Evolutionary conservation across 2,329 filamentous ascomycete species (phyloP).

Genomic region (Colletotrichum euphorbiae): DNA sequence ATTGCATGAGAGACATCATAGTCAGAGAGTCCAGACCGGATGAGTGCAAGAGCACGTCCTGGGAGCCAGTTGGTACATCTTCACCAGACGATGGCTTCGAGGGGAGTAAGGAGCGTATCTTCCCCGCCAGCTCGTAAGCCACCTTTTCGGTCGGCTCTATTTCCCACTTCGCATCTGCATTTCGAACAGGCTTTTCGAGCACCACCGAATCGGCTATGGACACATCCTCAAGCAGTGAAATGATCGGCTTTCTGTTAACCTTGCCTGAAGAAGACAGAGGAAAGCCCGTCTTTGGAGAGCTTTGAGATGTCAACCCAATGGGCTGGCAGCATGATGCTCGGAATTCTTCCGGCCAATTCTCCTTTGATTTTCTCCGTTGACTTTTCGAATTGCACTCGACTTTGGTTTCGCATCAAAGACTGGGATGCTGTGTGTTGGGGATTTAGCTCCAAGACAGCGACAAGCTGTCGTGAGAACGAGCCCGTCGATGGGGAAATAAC

Average conservation of each 20-base stretch:
- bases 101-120: neutral
- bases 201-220: neutral
- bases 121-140: conserved; percentile 21
- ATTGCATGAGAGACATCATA: conserved; percentile 38
- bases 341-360: conserved; percentile 5
- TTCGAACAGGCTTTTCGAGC: neutral
- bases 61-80: neutral
- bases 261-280: conserved; percentile 2
- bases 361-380: neutral
- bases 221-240: neutral
- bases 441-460: conserved; percentile 17
- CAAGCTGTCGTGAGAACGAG: conserved; percentile 10
- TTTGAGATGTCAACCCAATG: conserved; percentile 11
- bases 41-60: neutral
- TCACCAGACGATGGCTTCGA: neutral
- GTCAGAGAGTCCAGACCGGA: conserved; percentile 31
- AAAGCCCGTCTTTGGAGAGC: neutral
- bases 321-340: conserved; percentile 17
- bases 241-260: neutral
- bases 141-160: neutral
- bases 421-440: no score
- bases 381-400: neutral
- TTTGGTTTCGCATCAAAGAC: no score
- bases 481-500: conserved; percentile 7
- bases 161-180: fast-evolving